phyloP scores from a whole-genome alignment of 1,139 yeast genomes.

The Hyphopichia burtonii region DNA sequence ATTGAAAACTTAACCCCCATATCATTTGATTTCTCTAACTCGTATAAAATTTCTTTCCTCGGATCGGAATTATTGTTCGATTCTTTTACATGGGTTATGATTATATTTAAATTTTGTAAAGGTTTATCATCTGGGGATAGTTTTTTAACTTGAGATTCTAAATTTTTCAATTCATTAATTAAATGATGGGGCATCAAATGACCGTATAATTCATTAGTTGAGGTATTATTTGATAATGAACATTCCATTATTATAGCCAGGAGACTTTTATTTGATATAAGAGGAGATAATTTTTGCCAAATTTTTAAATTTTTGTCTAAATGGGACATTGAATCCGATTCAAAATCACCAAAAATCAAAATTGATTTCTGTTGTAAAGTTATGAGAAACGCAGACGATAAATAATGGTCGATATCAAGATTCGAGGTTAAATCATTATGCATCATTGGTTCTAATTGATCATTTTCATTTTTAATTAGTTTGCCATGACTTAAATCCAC shows the following conservation, averaged over 20 bases:
- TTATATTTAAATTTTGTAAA: slow-evolving; percentile 49
- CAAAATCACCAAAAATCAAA: slow-evolving; percentile 79
- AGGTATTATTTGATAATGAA: slow-evolving; percentile 53
- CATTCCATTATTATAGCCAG: slow-evolving; percentile 73
- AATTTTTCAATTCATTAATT: slow-evolving; percentile 52
- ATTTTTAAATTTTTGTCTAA: slow-evolving; percentile 43
- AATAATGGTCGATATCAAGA: slow-evolving; percentile 16
- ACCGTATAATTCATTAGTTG: slow-evolving; percentile 58
- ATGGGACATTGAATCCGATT: slow-evolving; percentile 55
- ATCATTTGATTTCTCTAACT: slow-evolving; percentile 30
- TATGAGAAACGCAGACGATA: slow-evolving; percentile 53
- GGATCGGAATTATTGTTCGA: slow-evolving; percentile 48
- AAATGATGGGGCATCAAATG: slow-evolving; percentile 72
- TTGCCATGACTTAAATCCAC: slow-evolving; percentile 43
- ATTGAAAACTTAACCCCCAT: slow-evolving; percentile 49
- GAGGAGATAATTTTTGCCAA: slow-evolving; percentile 58
- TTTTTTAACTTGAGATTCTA: slow-evolving; percentile 22
- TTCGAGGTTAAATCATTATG: background rate
- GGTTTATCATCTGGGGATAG: slow-evolving; percentile 19
- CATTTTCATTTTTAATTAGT: slow-evolving; percentile 7
- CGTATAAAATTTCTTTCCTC: slow-evolving; percentile 46
- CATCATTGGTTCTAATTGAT: background rate
- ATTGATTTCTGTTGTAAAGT: slow-evolving; percentile 28
- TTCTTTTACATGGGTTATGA: slow-evolving; percentile 77
- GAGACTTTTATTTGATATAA: slow-evolving; percentile 35